Conservation (phyloP, 2,329 filamentous ascomycete genomes). For the Parastagonospora nodorum region DNA sequence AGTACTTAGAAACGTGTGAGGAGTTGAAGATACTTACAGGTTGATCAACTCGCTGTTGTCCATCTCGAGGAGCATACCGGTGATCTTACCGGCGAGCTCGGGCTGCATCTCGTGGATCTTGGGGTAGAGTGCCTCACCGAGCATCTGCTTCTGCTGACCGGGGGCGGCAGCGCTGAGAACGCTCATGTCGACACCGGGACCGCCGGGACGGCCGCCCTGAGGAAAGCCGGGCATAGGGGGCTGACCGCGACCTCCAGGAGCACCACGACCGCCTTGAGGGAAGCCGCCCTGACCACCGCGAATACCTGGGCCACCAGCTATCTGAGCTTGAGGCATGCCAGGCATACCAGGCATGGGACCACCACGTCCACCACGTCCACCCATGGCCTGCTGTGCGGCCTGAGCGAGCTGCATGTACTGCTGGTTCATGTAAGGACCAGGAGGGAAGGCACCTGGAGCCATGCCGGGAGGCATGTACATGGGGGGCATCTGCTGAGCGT, state of each 20-base stretch:
- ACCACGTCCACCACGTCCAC: slow-evolving; percentile 63
- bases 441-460: slow-evolving; percentile 68
- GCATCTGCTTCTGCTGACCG: slow-evolving; percentile 95
- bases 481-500: slow-evolving; percentile 78
- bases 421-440: slow-evolving; percentile 69
- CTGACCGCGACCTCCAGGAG: slow-evolving; percentile 39
- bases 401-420: slow-evolving; percentile 82
- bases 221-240: slow-evolving; percentile 39
- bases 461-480: slow-evolving; percentile 76
- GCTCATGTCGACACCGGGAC: slow-evolving; percentile 55
- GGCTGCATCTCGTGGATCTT: slow-evolving; percentile 96
- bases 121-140: slow-evolving; percentile 96
- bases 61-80: slow-evolving; percentile 99
- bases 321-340: slow-evolving; percentile 71
- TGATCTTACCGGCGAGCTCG: slow-evolving; percentile 98
- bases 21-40: slow-evolving; percentile 72
- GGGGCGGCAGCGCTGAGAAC: slow-evolving; percentile 60
- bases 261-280: slow-evolving; percentile 44
- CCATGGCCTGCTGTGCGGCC: slow-evolving; percentile 64
- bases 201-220: slow-evolving; percentile 34
- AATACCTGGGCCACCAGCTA: slow-evolving; percentile 54
- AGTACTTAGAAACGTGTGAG: slow-evolving; percentile 23
- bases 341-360: slow-evolving; percentile 66
- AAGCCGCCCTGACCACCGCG: slow-evolving; percentile 47
- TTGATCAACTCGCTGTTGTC: slow-evolving; percentile 92